phyloP scores from a whole-genome alignment of 164 flowering plant genomes.

The Echeveria elegans region DNA sequence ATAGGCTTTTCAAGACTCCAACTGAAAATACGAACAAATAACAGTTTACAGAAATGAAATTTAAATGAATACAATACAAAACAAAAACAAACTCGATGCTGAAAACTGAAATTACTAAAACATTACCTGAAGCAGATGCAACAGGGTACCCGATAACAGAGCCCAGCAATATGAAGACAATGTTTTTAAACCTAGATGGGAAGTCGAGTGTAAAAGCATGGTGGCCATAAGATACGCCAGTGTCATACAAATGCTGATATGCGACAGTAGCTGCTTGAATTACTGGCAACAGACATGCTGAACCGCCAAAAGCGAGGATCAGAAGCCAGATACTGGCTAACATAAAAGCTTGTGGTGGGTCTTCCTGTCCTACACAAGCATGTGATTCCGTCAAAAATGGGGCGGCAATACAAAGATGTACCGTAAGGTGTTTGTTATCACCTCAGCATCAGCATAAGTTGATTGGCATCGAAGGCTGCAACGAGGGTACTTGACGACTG shows the following conservation, averaged over 20 bases:
- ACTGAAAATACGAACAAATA: conserved; percentile 29
- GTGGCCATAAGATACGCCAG: conserved; percentile 27
- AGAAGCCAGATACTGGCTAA: conserved; percentile 82
- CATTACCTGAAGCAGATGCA: conserved; percentile 78
- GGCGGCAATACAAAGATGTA: too few species aligned
- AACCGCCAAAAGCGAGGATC: conserved; percentile 59
- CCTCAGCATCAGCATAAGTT: conserved; percentile 96
- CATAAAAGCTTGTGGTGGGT: conserved; percentile 72
- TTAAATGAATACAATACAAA: background rate
- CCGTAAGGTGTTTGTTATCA: conserved; percentile 20
- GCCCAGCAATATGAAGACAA: conserved; percentile 57
- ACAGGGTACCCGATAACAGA: conserved; percentile 64
- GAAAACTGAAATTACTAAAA: background rate
- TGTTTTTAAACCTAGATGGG: conserved; percentile 35
- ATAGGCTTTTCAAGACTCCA: conserved; percentile 64
- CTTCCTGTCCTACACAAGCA: conserved; percentile 87
- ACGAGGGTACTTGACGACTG: conserved; percentile 89
- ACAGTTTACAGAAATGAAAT: background rate
- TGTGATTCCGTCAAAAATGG: background rate
- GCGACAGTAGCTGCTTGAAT: conserved; percentile 40
- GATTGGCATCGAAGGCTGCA: conserved; percentile 81
- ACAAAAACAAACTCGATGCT: background rate
- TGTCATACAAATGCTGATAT: conserved; percentile 41
- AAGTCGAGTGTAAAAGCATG: conserved; percentile 29
- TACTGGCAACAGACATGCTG: conserved; percentile 56